Evolutionary conservation across 2,329 filamentous ascomycete genomes (phyloP).

Genomic region (Westerdykella sp.): DNA sequence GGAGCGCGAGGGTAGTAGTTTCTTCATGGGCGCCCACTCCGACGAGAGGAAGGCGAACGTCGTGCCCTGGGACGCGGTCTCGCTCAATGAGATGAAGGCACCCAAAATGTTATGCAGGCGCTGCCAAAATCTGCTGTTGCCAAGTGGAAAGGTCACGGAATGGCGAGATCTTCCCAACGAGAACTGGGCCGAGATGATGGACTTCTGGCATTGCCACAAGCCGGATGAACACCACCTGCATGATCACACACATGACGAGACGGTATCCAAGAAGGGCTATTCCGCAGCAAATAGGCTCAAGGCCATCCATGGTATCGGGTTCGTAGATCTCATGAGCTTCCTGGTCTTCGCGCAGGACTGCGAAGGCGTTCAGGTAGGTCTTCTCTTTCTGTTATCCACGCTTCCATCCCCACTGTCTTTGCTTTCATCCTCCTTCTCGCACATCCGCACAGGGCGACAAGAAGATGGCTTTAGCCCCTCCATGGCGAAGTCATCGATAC

Average conservation of each 20-base stretch:
- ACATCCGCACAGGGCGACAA: slow-evolving; percentile 41
- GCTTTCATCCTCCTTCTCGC: neutral
- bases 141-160: slow-evolving; percentile 25
- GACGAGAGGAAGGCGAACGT: slow-evolving; percentile 32
- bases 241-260: slow-evolving; percentile 36
- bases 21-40: slow-evolving; percentile 22
- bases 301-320: slow-evolving; percentile 60
- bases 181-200: slow-evolving; percentile 99
- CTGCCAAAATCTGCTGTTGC: slow-evolving; percentile 18
- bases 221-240: slow-evolving; percentile 59
- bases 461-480: slow-evolving; percentile 47
- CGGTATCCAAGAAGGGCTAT: slow-evolving; percentile 56
- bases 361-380: slow-evolving; percentile 40
- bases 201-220: slow-evolving; percentile 99
- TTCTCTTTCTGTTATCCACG: slow-evolving; percentile 2
- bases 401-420: neutral
- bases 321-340: slow-evolving; percentile 76
- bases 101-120: slow-evolving; percentile 23
- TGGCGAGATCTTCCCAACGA: slow-evolving; percentile 97
- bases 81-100: slow-evolving; percentile 19
- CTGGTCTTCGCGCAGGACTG: slow-evolving; percentile 66
- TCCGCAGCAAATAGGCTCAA: slow-evolving; percentile 71
- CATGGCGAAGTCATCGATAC: slow-evolving; percentile 53
- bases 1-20: slow-evolving; percentile 30
- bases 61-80: slow-evolving; percentile 41